phyloP scores from a whole-genome alignment of 805 yeast species.

The Helenozyma baotianmanensis region DNA sequence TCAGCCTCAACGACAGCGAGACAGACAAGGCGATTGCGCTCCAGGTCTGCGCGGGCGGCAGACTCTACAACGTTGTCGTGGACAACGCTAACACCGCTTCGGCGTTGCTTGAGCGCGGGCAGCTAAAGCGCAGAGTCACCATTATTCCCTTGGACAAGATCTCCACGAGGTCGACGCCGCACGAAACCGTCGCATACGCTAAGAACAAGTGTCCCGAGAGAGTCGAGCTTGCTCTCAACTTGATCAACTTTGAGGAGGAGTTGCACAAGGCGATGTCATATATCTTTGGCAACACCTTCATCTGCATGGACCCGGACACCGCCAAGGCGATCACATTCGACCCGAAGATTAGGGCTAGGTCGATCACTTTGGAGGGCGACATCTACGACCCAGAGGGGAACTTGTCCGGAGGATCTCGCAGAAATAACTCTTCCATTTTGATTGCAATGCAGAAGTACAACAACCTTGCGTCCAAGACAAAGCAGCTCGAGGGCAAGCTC shows the following conservation, averaged over 20 bases:
- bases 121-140: conserved; percentile 75
- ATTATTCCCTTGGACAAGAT: conserved; percentile 90
- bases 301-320: conserved; percentile 82
- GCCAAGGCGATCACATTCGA: conserved; percentile 88
- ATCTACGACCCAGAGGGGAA: conserved; percentile 95
- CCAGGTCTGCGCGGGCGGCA: conserved; percentile 92
- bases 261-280: conserved; percentile 81
- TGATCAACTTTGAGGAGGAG: conserved; percentile 69
- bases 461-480: conserved; percentile 34
- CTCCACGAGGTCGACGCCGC: conserved; percentile 51
- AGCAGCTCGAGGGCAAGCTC: conserved; percentile 41
- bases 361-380: conserved; percentile 91
- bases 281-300: conserved; percentile 84
- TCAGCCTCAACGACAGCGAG: conserved; percentile 55
- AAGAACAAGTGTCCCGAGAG: conserved; percentile 74
- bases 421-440: conserved; percentile 52
- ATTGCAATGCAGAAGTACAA: conserved; percentile 65
- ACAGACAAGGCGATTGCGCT: conserved; percentile 70
- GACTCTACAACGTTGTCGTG: conserved; percentile 85
- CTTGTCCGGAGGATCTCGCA: conserved; percentile 89
- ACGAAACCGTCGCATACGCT: conserved; percentile 56
- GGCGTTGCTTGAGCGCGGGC: conserved; percentile 72
- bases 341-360: conserved; percentile 71
- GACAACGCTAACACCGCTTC: conserved; percentile 85
- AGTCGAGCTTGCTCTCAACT: conserved; percentile 84